Base-by-base conservation (phyloP, 106 monocot genomes). In the Dendrobium chrysotoxum region DNA sequence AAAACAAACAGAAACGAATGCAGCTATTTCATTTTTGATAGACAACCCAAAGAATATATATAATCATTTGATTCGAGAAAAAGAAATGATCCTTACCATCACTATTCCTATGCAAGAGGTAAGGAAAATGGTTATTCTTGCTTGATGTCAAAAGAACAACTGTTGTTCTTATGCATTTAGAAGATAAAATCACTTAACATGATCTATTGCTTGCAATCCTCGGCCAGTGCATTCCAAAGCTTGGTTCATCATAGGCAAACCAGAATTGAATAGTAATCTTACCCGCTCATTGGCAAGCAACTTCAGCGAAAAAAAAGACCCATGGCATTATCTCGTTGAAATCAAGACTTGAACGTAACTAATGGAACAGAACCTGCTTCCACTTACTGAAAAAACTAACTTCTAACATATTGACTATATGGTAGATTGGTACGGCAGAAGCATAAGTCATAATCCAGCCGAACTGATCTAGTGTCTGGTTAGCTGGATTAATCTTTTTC, bases 371-470 rank as follows among this genome's bases (percentile, higher is more conserved):
- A 50, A 90, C 96, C 65, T 92, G 89, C 71, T 89, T 87, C 96
- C 96, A 97, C 83, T 97, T 97, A 75, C 85, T 81, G 83, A 97
- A 97, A 82, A 97, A 97, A 31, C 82, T 87, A 20, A 87, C 75
- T 81, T 97, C 96, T 75, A 97, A 84, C 67, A 97, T 44, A 40
- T 81, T 89, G 40, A 89, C 96, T 92, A 97, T 89, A 55, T 92
- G 90, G 40, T 97, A 88, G 7, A 90, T 84, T 11, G 94, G 96
- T 75, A 97, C 81, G 47, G 73, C 87, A 61, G 87, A 82, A 40
- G 94, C 88, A 94, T 92, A 97, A 75, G 78, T 83, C 92, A 94
- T 97, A 35, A 94, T 92, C 94, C 96, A 97, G 40, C 90, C 83
- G 55, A 94, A 97, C 77, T 84, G 90, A 77, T 97, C 89, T 50